These are phyloP conservation scores for Aspergillus transmontanensis DNA, from an alignment of 2,329 filamentous ascomycete species.

Conservation along the genomic window DNA sequence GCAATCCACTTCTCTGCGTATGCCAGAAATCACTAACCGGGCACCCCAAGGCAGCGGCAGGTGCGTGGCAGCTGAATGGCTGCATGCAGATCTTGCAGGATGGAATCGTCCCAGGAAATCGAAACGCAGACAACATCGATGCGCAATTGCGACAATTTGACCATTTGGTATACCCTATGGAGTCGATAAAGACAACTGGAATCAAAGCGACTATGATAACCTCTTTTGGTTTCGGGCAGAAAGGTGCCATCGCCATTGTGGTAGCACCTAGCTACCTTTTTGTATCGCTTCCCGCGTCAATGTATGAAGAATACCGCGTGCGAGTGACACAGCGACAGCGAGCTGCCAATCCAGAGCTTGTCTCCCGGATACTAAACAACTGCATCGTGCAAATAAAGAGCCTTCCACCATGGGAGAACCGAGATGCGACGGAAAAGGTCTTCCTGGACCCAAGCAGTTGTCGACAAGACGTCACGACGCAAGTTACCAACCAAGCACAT, in stretches of 20 bases:
- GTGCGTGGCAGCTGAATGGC: slow-evolving; percentile 98
- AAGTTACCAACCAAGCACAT: not conserved
- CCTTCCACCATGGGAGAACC: slow-evolving; percentile 17
- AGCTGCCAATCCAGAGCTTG: slow-evolving; percentile 10
- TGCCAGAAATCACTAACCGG: slow-evolving; percentile 98
- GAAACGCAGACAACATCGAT: slow-evolving; percentile 95
- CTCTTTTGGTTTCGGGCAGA: slow-evolving; percentile 51
- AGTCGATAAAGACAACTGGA: slow-evolving; percentile 22
- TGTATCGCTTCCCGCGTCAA: slow-evolving; percentile 24
- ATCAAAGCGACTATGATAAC: slow-evolving; percentile 44
- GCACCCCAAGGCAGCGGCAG: slow-evolving; percentile 95
- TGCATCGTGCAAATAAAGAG: slow-evolving; percentile 20
- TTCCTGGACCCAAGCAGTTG: slow-evolving; percentile 20
- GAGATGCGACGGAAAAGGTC: slow-evolving; percentile 14
- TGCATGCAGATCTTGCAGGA: slow-evolving; percentile 90
- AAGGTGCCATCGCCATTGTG: slow-evolving; percentile 42
- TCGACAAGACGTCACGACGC: slow-evolving; percentile 4
- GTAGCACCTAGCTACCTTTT: slow-evolving; percentile 42
- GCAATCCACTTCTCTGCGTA: slow-evolving; percentile 83
- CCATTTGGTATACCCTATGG: slow-evolving; percentile 37
- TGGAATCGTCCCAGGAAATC: slow-evolving; percentile 89
- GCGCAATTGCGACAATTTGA: slow-evolving; percentile 28
- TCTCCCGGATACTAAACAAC: slow-evolving; percentile 16
- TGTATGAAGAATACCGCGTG: slow-evolving; percentile 18
- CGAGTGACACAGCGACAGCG: slow-evolving; percentile 13